Evolutionary conservation across 2,329 filamentous ascomycete species (phyloP), one percentile per base, ranked within the genome.

Genomic region (Fusarium sp.): DNA sequence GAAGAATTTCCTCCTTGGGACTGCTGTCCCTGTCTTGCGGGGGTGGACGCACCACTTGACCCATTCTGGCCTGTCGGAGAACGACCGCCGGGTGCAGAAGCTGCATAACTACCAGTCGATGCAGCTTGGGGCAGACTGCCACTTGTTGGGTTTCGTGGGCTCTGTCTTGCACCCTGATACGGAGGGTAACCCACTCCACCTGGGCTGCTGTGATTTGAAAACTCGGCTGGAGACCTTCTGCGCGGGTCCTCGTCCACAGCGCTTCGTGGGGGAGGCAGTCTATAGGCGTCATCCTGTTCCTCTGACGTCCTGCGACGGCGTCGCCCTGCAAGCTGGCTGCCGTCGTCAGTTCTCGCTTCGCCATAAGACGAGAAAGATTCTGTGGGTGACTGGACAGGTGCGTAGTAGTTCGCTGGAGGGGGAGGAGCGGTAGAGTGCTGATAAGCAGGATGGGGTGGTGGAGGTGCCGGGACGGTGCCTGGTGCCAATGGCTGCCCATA

Each of bases 401-500:
- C 77, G 59, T 81, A 82, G 55, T 85, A 85, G 69, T 81, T 82
- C 37, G 79, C 81, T 33, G 78, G 80, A 44, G 79, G 80, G 42
- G 83, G 81, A 15, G 80, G 80, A 13, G 65, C 73, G 42, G 65
- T 75, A 38, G 61, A 53, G 45, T 75, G 73, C 60, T 71, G 73
- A 45, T 75, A 75, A 50, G 63, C 70, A 44, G 74, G 67, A 63
- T 77, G 75, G 41, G 75, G 67, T 14, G 75, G 68, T 17, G 68
- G 73, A 23, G 64, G 67, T n/a, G 71, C 50, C 23, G 77, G 76
- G n/a, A 77, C 72, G 18, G 77, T 65, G 45, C 73, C 78, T 23
- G 77, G 79, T n/a, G 81, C 81, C 44, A 89, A 73, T 23, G 87
- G 87, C 67, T 89, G 87, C 13, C 87, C 87, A 69, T 88, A 89